These are phyloP conservation scores for Rhizopogon hawkerae DNA, from an alignment of 1,284 basidiomycete genomes.

Conservation along the genomic window DNA sequence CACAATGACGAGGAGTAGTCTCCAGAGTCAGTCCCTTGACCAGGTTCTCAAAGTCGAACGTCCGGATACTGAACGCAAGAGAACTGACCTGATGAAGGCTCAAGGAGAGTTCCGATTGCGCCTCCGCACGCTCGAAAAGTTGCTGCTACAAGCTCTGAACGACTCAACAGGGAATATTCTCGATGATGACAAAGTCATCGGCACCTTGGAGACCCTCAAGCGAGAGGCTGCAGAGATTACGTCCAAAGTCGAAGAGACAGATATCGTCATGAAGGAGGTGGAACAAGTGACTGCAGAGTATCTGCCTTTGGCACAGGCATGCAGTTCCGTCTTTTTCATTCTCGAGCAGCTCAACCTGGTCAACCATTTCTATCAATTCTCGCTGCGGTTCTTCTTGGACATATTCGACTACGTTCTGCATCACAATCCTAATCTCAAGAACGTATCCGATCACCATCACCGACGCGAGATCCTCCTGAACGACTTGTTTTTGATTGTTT, in stretches of 20 bases:
- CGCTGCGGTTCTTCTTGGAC: constrained; percentile 94
- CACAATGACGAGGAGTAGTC: constrained; percentile 97
- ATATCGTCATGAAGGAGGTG: constrained; percentile 92
- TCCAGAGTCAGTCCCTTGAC: constrained; percentile 96
- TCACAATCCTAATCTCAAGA: constrained; percentile 83
- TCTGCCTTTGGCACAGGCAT: constrained; percentile 89
- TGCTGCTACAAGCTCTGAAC: constrained; percentile 92
- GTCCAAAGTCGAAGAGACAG: constrained; percentile 95
- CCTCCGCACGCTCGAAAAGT: constrained; percentile 87
- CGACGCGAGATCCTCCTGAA: constrained; percentile 82
- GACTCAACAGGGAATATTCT: constrained; percentile 96
- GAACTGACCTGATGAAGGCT: constrained; percentile 97
- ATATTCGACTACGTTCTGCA: constrained; percentile 95
- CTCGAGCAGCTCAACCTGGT: constrained; percentile 90
- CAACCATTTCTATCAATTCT: constrained; percentile 99
- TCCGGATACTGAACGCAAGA: constrained; percentile 93
- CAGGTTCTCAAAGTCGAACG: constrained; percentile 96
- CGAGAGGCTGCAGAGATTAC: constrained; percentile 96
- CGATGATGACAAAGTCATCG: constrained; percentile 98
- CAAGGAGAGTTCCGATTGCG: constrained; percentile 97
- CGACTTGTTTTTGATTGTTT: constrained; percentile 88
- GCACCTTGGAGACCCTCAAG: constrained; percentile 95
- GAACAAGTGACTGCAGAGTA: constrained; percentile 95
- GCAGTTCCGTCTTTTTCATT: constrained; percentile 96
- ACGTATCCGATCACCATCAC: constrained; percentile 63